Evolutionary conservation across 1,284 basidiomycete species (phyloP), one percentile per base, ranked within the genome.

Genomic region (Porodaedalea pini): DNA sequence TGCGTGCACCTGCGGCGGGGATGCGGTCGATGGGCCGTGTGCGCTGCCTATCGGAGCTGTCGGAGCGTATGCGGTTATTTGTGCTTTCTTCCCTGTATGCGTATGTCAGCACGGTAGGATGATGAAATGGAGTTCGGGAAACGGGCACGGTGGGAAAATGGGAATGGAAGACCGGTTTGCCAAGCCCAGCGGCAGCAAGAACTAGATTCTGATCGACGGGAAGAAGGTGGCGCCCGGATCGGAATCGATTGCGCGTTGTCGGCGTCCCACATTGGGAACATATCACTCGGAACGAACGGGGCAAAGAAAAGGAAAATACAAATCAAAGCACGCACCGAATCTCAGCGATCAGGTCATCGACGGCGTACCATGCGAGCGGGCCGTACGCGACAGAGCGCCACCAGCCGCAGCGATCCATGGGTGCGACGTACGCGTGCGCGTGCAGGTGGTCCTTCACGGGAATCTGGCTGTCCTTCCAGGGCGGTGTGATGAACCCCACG

Each of bases 381-480:
- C 82, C 77, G 68, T 83, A 90, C 6, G 83, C 84, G 32, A 88
- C 70, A 34, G 77, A 75, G 65, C 87, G 75, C 80, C 82, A 86
- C 87, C 86, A 90, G 51, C 86, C 85, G 66, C 84, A 73, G 25
- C 78, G 72, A 68, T 90, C 83, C 3, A 80, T 75, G 13, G 83
- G 81, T 13, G 73, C 74, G 55, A 88, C 76, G 67, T 83, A 89
- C 11, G 85, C 86, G 67, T 90, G 88, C 1, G 79, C 80, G 68
- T 90, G 87, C 29, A 90, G 75, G 67, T 89, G 88, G 70, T 89
- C 86, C 27, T 82, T 85, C 43, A 89, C 80, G 11, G 87, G 86
- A 51, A 89, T 87, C 68, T 85, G 86, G 69, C 71, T 80, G 66
- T 89, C 86, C 64, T 77, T 81, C 73, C 87, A 88, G 0, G 86